A percentile compares a stretch with the other conserved stretches of the same genome.
Evolutionary conservation across 1,284 basidiomycete species (phyloP).

Genomic region (Pascua guehoae): DNA sequence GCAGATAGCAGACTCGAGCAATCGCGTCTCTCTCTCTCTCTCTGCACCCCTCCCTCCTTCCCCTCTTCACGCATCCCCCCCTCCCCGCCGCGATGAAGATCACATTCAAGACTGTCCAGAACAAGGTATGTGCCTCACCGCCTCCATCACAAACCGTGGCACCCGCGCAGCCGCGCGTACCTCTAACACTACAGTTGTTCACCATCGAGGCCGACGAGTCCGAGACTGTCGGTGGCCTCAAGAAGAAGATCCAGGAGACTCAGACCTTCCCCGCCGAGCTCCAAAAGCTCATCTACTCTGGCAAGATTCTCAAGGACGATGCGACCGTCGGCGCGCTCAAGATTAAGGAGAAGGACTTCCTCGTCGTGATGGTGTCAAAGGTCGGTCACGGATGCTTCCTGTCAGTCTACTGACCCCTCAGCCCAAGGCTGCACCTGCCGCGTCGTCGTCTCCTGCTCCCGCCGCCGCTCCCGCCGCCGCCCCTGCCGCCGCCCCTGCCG

Average conservation of each 20-base stretch:
- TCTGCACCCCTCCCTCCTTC: not conserved
- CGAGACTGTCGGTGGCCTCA: slow-evolving; percentile 75
- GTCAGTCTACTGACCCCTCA: slow-evolving; percentile 9
- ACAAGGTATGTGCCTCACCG: slow-evolving; percentile 71
- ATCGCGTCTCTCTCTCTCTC: not conserved
- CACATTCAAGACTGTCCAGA: slow-evolving; percentile 88
- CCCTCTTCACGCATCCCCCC: slow-evolving; percentile 2
- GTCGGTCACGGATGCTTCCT: slow-evolving; percentile 52
- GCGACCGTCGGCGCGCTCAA: slow-evolving; percentile 84
- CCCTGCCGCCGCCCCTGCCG: slow-evolving; percentile 41
- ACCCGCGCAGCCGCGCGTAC: slow-evolving; percentile 81
- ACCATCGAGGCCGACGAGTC: slow-evolving; percentile 68
- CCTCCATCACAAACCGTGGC: too few relatives aligned
- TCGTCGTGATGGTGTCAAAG: slow-evolving; percentile 98
- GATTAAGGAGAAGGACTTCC: slow-evolving; percentile 98
- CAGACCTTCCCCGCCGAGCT: slow-evolving; percentile 65
- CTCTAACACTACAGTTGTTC: slow-evolving; percentile 58
- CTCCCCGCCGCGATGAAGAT: slow-evolving; percentile 68
- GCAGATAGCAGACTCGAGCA: not conserved
- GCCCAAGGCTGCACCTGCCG: slow-evolving; percentile 45
- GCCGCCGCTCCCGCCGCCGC: slow-evolving; percentile 30
- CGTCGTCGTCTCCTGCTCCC: slow-evolving; percentile 48
- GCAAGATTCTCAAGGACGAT: slow-evolving; percentile 86
- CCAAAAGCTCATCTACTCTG: slow-evolving; percentile 96
- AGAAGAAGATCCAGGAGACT: slow-evolving; percentile 73